Evolutionary conservation across 2,329 filamentous ascomycete genomes (phyloP), one percentile per base, ranked within the genome.

Genomic region (Colletotrichum coccodes): DNA sequence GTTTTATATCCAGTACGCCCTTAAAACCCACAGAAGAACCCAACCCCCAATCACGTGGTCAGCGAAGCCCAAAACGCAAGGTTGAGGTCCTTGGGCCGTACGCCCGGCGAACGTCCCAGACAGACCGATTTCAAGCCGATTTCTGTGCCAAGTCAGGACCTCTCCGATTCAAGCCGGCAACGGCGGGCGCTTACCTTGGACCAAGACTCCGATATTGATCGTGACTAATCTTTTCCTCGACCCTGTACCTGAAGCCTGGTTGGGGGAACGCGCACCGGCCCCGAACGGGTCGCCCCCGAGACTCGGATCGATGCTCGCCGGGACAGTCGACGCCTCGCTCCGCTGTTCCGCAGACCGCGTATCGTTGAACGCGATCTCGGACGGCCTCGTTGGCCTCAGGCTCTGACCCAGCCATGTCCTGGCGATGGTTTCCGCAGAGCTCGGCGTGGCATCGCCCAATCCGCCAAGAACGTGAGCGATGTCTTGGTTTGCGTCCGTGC

Each of bases 21-120:
- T 26, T 18, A n/a, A 44, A 16, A 49, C n/a, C n/a, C 11, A n/a
- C 21, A 47, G 5, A 40, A 16, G 36, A 38, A 5, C 32, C 12
- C 23, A 14, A 4, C 38, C 30, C 34, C 9, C 9, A 11, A 14
- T 56, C 9, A 69, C 2, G 62, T 23, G 30, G 57, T 49, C 28
- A 71, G 21, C 6, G 68, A 60, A 26, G 57, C 57, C 70, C 70
- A 72, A 40, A 72, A 72, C 3, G 70, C 60, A 16, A 58, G 16
- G 18, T 71, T 61, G 1, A 84, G 71, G 49, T 84, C 81, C 44
- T 75, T 79, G 1, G 79, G 79, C 7, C 81, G 77, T 11, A 83
- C 67, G 0, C 80, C 82, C 0, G 82, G 81, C 2, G 76, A 76
- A 6, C 79, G 75, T 9, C 81, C 82, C 8, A 84, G 70, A 46